Conservation (phyloP, 2,329 filamentous ascomycete genomes). For the Exophiala spinifera region DNA sequence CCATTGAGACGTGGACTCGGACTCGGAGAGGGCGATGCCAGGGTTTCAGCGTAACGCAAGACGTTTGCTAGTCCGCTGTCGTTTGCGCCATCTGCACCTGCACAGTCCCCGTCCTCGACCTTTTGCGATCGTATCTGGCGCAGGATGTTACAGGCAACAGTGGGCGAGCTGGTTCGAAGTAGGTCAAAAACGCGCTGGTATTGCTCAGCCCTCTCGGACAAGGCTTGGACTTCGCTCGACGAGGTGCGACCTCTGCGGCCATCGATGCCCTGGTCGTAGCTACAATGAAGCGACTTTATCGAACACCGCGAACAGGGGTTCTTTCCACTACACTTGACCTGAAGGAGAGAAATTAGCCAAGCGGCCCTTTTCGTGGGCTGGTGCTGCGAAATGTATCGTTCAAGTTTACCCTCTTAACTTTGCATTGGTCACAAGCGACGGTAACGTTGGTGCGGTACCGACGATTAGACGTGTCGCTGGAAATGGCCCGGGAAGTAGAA, state of each 20-base stretch:
- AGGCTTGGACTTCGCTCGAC: not conserved
- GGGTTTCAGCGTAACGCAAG: not conserved
- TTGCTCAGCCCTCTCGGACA: conserved; percentile 2
- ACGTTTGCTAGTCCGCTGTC: not conserved
- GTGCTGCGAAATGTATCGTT: no score
- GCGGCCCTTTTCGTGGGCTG: no score
- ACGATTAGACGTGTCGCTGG: conserved; percentile 30
- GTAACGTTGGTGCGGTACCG: conserved; percentile 43
- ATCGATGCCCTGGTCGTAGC: conserved; percentile 8
- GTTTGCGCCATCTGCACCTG: not conserved
- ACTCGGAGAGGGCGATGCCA: not conserved
- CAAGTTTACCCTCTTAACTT: conserved; percentile 38
- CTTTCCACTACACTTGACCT: conserved; percentile 41
- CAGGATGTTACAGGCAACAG: not conserved
- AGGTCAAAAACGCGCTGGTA: conserved; percentile 10
- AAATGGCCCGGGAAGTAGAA: conserved; percentile 30
- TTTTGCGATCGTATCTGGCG: not conserved
- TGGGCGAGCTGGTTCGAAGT: not conserved
- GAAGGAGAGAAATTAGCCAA: not conserved
- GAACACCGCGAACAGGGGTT: conserved; percentile 41
- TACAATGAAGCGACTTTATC: not conserved
- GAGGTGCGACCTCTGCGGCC: conserved; percentile 4
- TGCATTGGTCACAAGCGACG: conserved; percentile 45
- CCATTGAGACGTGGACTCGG: no score
- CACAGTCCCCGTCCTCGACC: not conserved